Conservation (phyloP, 2,329 filamentous ascomycete genomes). For the Colletotrichum spinosum region DNA sequence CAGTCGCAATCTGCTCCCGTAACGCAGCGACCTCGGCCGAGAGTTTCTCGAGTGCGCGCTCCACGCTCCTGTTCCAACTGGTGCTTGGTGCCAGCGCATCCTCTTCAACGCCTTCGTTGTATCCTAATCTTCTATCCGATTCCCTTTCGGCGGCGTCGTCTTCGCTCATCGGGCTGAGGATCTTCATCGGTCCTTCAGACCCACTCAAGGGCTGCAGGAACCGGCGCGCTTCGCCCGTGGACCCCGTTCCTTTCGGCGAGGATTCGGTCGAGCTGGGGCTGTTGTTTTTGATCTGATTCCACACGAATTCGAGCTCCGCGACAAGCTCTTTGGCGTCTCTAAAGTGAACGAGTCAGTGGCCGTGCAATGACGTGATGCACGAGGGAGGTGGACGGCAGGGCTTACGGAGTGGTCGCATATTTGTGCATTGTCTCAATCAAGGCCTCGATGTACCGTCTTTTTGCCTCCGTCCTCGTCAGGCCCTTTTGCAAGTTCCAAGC, state of each 20-base stretch:
- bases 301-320: slow-evolving; percentile 96
- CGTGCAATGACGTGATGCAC: not conserved
- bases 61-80: slow-evolving; percentile 85
- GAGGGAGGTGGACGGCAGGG: slow-evolving; percentile 31
- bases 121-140: slow-evolving; percentile 58
- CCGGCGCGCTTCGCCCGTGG: slow-evolving; percentile 51
- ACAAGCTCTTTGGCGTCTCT: slow-evolving; percentile 89
- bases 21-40: slow-evolving; percentile 93
- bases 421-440: slow-evolving; percentile 97
- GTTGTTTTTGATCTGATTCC: slow-evolving; percentile 97
- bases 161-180: slow-evolving; percentile 89
- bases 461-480: slow-evolving; percentile 89
- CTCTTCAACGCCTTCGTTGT: slow-evolving; percentile 59
- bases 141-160: slow-evolving; percentile 75
- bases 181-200: slow-evolving; percentile 70
- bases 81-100: slow-evolving; percentile 56
- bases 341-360: slow-evolving; percentile 23
- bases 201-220: slow-evolving; percentile 61
- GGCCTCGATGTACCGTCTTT: slow-evolving; percentile 92
- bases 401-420: slow-evolving; percentile 87
- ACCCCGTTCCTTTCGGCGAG: slow-evolving; percentile 61
- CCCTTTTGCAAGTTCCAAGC: slow-evolving; percentile 93
- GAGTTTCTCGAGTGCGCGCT: slow-evolving; percentile 87
- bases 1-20: slow-evolving; percentile 87
- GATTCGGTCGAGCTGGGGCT: slow-evolving; percentile 72